Evolutionary conservation across 192 early-diverging fungal genomes (phyloP), one percentile per base, ranked within the genome.

Genomic region (Coemansia sp.): DNA sequence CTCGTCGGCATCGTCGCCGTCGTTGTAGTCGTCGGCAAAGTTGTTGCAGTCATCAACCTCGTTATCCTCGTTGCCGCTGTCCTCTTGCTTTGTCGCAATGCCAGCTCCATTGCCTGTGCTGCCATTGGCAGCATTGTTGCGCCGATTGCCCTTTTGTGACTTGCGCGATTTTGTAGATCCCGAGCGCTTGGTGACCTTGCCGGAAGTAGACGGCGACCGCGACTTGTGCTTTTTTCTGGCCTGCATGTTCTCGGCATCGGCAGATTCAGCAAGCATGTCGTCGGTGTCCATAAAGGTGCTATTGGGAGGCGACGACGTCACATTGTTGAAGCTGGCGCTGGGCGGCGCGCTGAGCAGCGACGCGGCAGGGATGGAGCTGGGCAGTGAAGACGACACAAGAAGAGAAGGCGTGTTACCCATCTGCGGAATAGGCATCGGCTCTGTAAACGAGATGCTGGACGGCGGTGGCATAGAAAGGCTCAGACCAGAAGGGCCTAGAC

Each of bases 251-350:
- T 20, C 46, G 2, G 6, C 19, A 49, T n/a, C 25, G 8, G 27
- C 59, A 6, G 42, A 27, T 28, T 13, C 20, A 4, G 39, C 14
- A 0, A 55, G 55, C 16, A 34, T 5, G 5, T 30, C 54, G 9
- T 64, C 62, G 5, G 55, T 42, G 7, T 48, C 54, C 45, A 64
- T 57, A 8, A 30, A 25, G 42, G 42, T 57, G 50, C 23, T 10
- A n/a, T 52, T 10, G 6, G 22, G 20, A 25, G 16, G 57, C 8
- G 55, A 22, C 24, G 60, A 52, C 19, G 60, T 29, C 9, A 51
- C 32, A 30, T 42, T 23, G 52, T 35, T 47, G 4, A 63, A 36
- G 8, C 34, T 27, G 14, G 22, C 49, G 22, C 32, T 46, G 25
- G 52, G 24, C 39, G 42, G 53, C 14, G 61, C 34, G 48, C 24